Evolutionary conservation across 805 yeast species (phyloP).

Genomic region (Yamadazyma scolyti): DNA sequence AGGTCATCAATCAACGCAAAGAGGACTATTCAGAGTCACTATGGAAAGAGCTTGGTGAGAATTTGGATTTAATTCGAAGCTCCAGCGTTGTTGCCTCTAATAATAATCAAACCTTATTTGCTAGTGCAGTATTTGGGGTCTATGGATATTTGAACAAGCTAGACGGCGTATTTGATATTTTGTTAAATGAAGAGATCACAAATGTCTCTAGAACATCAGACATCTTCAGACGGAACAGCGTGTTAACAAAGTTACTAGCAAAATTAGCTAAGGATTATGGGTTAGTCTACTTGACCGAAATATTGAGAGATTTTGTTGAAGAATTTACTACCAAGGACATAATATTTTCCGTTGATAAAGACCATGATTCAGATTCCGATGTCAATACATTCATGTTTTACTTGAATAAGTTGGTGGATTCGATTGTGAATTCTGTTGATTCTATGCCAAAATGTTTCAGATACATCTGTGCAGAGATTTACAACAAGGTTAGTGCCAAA

Average conservation of each 20-base stretch:
- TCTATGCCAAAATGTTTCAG: constrained; percentile 69
- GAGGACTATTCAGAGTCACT: constrained; percentile 27
- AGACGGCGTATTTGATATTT: constrained; percentile 47
- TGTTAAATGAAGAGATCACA: constrained; percentile 61
- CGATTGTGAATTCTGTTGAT: constrained; percentile 52
- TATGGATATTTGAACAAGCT: constrained; percentile 37
- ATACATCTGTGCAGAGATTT: constrained; percentile 65
- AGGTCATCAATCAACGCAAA: constrained; percentile 14
- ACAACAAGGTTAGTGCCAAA: constrained; percentile 51
- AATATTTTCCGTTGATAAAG: constrained; percentile 63
- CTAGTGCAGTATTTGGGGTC: constrained; percentile 58
- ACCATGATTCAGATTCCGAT: constrained; percentile 16
- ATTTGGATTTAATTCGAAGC: constrained; percentile 46
- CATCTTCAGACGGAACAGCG: constrained; percentile 74
- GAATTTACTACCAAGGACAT: constrained; percentile 48
- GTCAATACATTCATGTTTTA: constrained; percentile 51
- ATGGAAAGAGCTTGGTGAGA: constrained; percentile 24
- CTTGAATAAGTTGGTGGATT: constrained; percentile 53
- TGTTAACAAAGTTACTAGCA: constrained; percentile 74
- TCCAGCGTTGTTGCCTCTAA: constrained; percentile 63
- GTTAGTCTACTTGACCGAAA: constrained; percentile 47
- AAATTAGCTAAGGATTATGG: constrained; percentile 71
- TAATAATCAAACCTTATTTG: constrained; percentile 65
- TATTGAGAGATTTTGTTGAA: constrained; percentile 55
- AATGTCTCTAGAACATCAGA: constrained; percentile 62